Base-by-base conservation (phyloP, 164 flowering plant species). In the Platanus orientalis region DNA sequence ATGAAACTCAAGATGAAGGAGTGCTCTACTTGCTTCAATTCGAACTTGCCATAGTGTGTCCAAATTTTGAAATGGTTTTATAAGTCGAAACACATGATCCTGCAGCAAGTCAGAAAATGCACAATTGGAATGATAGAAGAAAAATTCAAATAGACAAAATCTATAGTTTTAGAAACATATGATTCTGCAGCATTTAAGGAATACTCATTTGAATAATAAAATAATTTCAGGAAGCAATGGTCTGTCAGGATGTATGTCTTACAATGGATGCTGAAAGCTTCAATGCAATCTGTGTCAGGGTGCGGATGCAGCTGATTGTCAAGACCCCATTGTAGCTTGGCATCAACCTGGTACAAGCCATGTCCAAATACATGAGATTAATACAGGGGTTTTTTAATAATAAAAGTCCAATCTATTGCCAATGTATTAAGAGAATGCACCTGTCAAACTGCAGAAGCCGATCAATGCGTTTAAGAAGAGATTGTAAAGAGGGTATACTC, bases 401-500 rank as follows among this genome's bases (percentile, higher is more conserved):
- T 17, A 27, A 7, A 56, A 60, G 21, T 14, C 7, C 5, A 14
- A 54, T 58, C 16, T 44, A 67, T 62, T 40, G 47, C 60, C 58
- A 40, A 57, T 17, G 49, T 30, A 36, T 42, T 14, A 67, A 71
- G 58, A 26, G 7, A 64, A 62, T 50, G 66, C 62, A 92, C 98
- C 99, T 86, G 80, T 94, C 97, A 79, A 94, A 94, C 70, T 91
- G 99, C 78, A 91, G 64, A 36, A 91, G 83, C 56, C 94, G 84
- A 65, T 94, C 99, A 40, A 94, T 81, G 59, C 92, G 90, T 78
- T 94, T 94, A 65, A 91, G 94, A 74, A 94, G 89, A 50, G 97
- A 84, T 39, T 95, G 67, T 28, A 94, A 69, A 71, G 78, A 69
- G 68, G 65, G 65, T 66, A 88, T 75, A 67, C 79, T 86, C 99